Percentiles rank a stretch among this genome's conserved stretches.
Evolutionary conservation across 805 yeast species (phyloP).

Genomic region (Candida tallmaniae): DNA sequence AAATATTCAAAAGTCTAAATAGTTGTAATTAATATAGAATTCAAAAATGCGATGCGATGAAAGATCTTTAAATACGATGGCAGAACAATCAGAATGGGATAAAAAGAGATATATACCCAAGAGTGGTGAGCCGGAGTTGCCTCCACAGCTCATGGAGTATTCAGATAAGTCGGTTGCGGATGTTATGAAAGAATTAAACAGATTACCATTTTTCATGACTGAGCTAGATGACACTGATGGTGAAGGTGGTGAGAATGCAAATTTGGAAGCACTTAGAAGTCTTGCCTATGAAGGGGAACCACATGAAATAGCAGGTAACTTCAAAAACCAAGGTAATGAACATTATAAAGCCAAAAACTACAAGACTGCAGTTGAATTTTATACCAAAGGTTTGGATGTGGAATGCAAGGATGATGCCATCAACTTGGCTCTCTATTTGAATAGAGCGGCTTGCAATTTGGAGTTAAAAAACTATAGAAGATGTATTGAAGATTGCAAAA

Average conservation of each 20-base stretch:
- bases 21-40: background rate
- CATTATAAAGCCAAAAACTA: slow-evolving; percentile 68
- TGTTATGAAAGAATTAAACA: slow-evolving; percentile 69
- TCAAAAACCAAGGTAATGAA: slow-evolving; percentile 91
- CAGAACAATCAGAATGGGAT: slow-evolving; percentile 38
- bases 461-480: slow-evolving; percentile 80
- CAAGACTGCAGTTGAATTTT: slow-evolving; percentile 71
- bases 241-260: slow-evolving; percentile 67
- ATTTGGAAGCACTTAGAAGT: slow-evolving; percentile 84
- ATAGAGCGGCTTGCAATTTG: slow-evolving; percentile 89
- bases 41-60: background rate
- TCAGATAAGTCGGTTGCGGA: slow-evolving; percentile 68
- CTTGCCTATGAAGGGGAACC: slow-evolving; percentile 96
- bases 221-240: slow-evolving; percentile 73
- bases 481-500: slow-evolving; percentile 82
- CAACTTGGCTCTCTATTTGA: slow-evolving; percentile 61
- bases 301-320: slow-evolving; percentile 82
- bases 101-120: slow-evolving; percentile 35
- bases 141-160: slow-evolving; percentile 73
- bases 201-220: slow-evolving; percentile 93
- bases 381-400: slow-evolving; percentile 74
- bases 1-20: slow-evolving; percentile 15
- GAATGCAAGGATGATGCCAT: slow-evolving; percentile 53
- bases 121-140: slow-evolving; percentile 66
- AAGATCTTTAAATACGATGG: slow-evolving; percentile 2